Conservation (phyloP, 805 yeast species). For the Ogataea siamensis region DNA sequence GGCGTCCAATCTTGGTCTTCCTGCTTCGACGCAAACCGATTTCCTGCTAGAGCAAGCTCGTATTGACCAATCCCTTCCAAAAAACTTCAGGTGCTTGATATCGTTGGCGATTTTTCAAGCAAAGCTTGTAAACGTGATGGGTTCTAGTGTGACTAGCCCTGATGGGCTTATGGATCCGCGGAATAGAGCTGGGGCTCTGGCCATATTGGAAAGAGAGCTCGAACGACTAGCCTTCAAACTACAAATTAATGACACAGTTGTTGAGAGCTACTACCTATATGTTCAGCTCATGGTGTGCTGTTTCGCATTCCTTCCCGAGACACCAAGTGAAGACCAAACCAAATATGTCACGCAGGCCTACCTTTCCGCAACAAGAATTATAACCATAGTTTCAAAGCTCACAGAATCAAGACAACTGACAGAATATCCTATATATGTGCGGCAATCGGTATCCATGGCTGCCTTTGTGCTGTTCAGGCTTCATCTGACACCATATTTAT, state of each 20-base stretch:
- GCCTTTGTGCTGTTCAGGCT: slow-evolving; percentile 77
- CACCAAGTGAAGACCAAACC: slow-evolving; percentile 83
- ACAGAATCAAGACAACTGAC: slow-evolving; percentile 67
- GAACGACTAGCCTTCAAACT: slow-evolving; percentile 67
- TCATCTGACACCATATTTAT: slow-evolving; percentile 71
- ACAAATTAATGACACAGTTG: slow-evolving; percentile 61
- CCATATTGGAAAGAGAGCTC: slow-evolving; percentile 75
- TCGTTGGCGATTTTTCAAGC: slow-evolving; percentile 80
- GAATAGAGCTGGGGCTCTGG: slow-evolving; percentile 75
- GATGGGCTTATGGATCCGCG: slow-evolving; percentile 87
- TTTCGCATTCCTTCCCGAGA: slow-evolving; percentile 87
- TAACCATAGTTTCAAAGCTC: slow-evolving; percentile 72
- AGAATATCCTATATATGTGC: slow-evolving; percentile 80
- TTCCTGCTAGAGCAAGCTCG: slow-evolving; percentile 78
- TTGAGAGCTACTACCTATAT: slow-evolving; percentile 77
- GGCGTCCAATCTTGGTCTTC: slow-evolving; percentile 84
- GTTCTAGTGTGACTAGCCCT: slow-evolving; percentile 77
- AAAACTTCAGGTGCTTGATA: slow-evolving; percentile 67
- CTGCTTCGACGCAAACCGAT: slow-evolving; percentile 83
- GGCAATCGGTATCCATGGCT: slow-evolving; percentile 82
- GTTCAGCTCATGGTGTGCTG: slow-evolving; percentile 79
- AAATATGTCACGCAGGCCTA: slow-evolving; percentile 81
- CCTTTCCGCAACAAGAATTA: slow-evolving; percentile 73
- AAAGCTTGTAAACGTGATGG: slow-evolving; percentile 81
- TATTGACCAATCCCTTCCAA: slow-evolving; percentile 62